Base-by-base conservation (phyloP, 306 rosid species). In the Citrullus colocynthis region DNA sequence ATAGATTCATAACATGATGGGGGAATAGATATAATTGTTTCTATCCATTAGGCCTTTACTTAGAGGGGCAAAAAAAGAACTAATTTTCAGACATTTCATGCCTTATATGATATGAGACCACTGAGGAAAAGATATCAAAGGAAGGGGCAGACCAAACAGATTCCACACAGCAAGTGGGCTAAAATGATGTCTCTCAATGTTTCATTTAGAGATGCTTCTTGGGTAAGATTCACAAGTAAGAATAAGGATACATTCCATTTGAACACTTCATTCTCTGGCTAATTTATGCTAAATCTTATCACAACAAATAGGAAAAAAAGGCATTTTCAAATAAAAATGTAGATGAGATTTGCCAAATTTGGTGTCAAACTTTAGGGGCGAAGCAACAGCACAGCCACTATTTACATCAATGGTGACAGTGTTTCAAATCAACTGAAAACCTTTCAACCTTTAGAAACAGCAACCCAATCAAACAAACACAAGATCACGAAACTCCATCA, bases 401-500 rank as follows among this genome's bases (percentile, higher is more conserved):
- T 69, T 70, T 70, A 70, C 75, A 69, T 44, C 56, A 44, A 69
- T 69, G 54, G n/a, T 44, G 54, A 70, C 3, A 14, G 34, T 20
- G 56, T 13, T 70, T 49, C 54, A 67, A 42, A 21, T 15, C 11
- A 70, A 70, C n/a, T 20, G 57, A 21, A 70, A 48, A 45, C 45
- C 32, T 17, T 70, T 70, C 75, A 45, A 11, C 37, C 12, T 54
- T 7, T 9, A 44, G 36, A 44, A 70, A 70, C 3, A 24, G 37
- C 76, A 70, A 48, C 32, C 34, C 54, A 66, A 66, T 66, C 74
- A 67, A 41, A 67, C 74, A 9, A n/a, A 67, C 54, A n/a, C 74
- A 67, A 67, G 32, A 18, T 20, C 54, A 67, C n/a, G 34, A 67
- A 41, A 48, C 76, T 45, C 39, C 76, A 45, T 44, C 56, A 13